Evolutionary conservation across 345 rosid species (phyloP).

Genomic region (Tarenaya hassleriana): DNA sequence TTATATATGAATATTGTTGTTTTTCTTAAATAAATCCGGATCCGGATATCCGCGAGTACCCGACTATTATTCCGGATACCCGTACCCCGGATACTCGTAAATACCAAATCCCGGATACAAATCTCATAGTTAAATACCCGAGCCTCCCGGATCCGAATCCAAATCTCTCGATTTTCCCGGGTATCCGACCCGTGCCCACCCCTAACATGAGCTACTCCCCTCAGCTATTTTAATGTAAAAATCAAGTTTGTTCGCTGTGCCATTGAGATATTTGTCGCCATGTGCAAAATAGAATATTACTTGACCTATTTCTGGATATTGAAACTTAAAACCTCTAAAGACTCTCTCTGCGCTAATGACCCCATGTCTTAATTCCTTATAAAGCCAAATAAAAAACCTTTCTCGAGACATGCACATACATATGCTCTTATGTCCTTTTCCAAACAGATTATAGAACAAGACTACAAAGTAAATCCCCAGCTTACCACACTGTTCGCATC

Average conservation of each 20-base stretch:
- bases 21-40: too few species aligned
- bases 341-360: slow-evolving; percentile 1
- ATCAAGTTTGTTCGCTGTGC: background rate
- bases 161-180: too few species aligned
- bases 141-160: too few species aligned
- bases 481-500: slow-evolving; percentile 92
- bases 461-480: slow-evolving; percentile 10
- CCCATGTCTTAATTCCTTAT: slow-evolving; percentile 3
- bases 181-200: too few species aligned
- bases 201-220: too few species aligned
- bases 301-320: background rate
- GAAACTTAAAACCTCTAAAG: slow-evolving; percentile 11
- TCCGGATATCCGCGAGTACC: too few species aligned
- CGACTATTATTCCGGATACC: too few species aligned
- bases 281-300: slow-evolving; percentile 4
- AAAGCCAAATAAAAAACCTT: slow-evolving; percentile 2
- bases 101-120: too few species aligned
- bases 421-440: background rate
- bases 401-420: slow-evolving; percentile 9
- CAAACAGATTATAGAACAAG: slow-evolving; percentile 9
- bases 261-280: background rate
- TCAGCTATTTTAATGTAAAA: too few species aligned
- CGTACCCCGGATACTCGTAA: too few species aligned
- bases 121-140: too few species aligned
- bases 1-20: too few species aligned